phyloP scores from a whole-genome alignment of 2,329 filamentous ascomycete genomes.

The Aureobasidium sp. region DNA sequence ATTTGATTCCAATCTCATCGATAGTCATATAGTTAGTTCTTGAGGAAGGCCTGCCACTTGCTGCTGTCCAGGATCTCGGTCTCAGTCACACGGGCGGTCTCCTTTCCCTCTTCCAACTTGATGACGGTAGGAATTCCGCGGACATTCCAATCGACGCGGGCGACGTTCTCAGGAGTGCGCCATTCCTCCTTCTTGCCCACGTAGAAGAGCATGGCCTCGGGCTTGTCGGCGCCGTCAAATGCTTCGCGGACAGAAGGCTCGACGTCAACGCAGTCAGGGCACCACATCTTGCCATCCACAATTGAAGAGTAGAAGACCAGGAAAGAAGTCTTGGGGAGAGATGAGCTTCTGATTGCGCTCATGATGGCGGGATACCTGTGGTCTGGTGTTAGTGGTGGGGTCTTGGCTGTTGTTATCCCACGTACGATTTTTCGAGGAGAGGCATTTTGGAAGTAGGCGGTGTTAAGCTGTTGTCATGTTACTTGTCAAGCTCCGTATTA shows the following conservation, averaged over 20 bases:
- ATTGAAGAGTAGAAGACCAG: not conserved
- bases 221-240: not conserved
- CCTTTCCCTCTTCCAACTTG: not conserved
- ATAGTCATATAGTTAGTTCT: not conserved
- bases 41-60: slow-evolving; percentile 5
- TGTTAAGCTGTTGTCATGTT: not conserved
- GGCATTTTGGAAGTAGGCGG: not conserved
- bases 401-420: not conserved
- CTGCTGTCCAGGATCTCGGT: not conserved
- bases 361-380: slow-evolving; percentile 1
- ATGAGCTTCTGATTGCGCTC: not conserved
- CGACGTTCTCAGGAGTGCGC: not conserved
- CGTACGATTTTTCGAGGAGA: slow-evolving; percentile 1
- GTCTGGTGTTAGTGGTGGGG: not conserved
- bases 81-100: not conserved
- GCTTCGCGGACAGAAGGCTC: not conserved
- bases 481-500: not conserved
- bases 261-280: slow-evolving; percentile 3
- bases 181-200: slow-evolving; percentile 4
- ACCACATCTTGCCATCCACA: slow-evolving; percentile 2
- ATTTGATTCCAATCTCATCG: not conserved
- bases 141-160: slow-evolving; percentile 3
- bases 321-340: not conserved
- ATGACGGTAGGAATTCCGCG: not conserved
- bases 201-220: not conserved